Base-by-base conservation (phyloP, 768 basidiomycete species). In the Pleurotus pulmonarius region DNA sequence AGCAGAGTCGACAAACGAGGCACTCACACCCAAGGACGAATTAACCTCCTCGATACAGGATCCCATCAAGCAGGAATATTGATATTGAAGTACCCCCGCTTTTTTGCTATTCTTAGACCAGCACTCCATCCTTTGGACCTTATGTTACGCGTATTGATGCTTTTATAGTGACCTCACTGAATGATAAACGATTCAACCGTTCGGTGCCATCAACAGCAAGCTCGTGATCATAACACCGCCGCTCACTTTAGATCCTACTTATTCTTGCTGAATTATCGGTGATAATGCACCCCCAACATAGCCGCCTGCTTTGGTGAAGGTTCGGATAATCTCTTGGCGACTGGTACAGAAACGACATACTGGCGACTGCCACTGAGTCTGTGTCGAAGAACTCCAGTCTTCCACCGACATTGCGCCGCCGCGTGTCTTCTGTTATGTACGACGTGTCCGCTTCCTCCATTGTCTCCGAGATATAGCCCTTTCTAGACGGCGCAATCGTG, bases 381-480 rank as follows among this genome's bases (percentile, higher is more conserved):
- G 9, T 20, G 20, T 20, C 20, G 3, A 20, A 20, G 20, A 20
- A 20, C 9, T 34, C 29, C 29, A 22, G 41, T 44, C 20, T 22
- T 53, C 39, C 37, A 15, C 51, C 51, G 51, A 53, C 51, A 53
- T 40, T 53, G 18, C 16, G 20, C 51, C 51, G 51, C 13, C 9
- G 12, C 22, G 16, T 29, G 26, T 51, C 24, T 16, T 16, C 34
- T 51, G 37, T 22, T 20, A 11, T 53, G n/a, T 24, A 38, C 20
- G 39, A 25, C 7, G 38, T 16, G 15, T 53, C 39, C 51, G 51
- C 51, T 53, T 53, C n/a, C 18, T 39, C 26, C 12, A 11, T 12
- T 41, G n/a, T 22, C n/a, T 18, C 48, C 51, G 51, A 53, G 51
- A 53, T 39, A 53, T 53, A 53, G 51, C 51, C 51, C 51, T 53